phyloP scores from a whole-genome alignment of 176 grass and related monocot species.

The Calamus simplicifolius region DNA sequence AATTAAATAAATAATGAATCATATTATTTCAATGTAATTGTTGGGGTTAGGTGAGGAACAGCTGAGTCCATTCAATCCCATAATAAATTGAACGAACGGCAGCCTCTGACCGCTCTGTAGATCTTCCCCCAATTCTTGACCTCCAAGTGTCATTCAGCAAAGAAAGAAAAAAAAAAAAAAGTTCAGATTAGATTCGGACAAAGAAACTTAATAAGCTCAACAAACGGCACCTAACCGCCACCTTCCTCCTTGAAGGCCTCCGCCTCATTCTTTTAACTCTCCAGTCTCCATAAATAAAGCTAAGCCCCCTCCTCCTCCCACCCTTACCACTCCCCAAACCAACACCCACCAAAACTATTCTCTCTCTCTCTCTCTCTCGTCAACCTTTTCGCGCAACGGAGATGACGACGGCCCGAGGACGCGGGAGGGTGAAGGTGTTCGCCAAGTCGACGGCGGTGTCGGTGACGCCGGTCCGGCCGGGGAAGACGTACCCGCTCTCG shows the following conservation, averaged over 20 bases:
- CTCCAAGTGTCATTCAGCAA: no score
- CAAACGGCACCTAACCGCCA: slow-evolving; percentile 31
- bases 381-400: slow-evolving; percentile 15
- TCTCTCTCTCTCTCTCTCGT: neutral
- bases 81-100: no score
- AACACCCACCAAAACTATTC: neutral
- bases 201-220: slow-evolving; percentile 41
- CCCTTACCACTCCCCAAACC: neutral
- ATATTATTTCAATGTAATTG: no score
- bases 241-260: slow-evolving; percentile 19
- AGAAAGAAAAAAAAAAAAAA: no score
- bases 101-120: no score
- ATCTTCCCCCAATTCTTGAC: no score
- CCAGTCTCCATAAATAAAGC: neutral
- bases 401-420: slow-evolving; percentile 6
- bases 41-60: no score
- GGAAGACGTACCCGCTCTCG: slow-evolving; percentile 53
- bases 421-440: slow-evolving; percentile 48
- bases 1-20: no score
- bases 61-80: no score
- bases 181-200: neutral
- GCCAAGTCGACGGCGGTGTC: slow-evolving; percentile 75
- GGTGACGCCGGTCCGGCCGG: slow-evolving; percentile 47
- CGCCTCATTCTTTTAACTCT: neutral
- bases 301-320: neutral